Conservation (phyloP, 371 early-diverging fungal genomes). For the Catenaria anguillulae region DNA sequence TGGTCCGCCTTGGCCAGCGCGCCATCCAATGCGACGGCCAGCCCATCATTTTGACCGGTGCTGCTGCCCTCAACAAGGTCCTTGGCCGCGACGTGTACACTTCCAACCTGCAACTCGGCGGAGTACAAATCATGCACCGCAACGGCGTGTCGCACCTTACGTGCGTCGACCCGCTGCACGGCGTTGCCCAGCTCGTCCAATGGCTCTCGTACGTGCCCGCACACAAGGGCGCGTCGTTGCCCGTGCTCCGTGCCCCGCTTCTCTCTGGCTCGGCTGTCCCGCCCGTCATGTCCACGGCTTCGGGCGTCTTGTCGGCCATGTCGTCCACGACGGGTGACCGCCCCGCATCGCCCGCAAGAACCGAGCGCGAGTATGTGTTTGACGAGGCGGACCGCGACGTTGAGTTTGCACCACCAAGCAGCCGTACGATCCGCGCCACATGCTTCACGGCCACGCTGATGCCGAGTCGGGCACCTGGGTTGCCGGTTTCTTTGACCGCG, state of each 20-base stretch:
- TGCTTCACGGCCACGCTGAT: slow-evolving; percentile 68
- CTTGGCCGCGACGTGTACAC: slow-evolving; percentile 96
- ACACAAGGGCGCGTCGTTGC: slow-evolving; percentile 41
- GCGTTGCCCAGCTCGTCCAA: slow-evolving; percentile 78
- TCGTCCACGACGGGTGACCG: slow-evolving; percentile 23
- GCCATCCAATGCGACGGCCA: slow-evolving; percentile 94
- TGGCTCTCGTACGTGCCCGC: slow-evolving; percentile 90
- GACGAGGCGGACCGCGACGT: slow-evolving; percentile 61
- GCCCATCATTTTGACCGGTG: slow-evolving; percentile 96
- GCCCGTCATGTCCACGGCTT: slow-evolving; percentile 13
- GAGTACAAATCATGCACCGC: slow-evolving; percentile 96
- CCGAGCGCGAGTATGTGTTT: slow-evolving; percentile 12
- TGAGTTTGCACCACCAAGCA: slow-evolving; percentile 51
- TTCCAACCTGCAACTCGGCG: slow-evolving; percentile 95
- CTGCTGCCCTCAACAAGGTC: slow-evolving; percentile 95
- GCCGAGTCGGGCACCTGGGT: slow-evolving; percentile 44
- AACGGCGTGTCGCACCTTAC: slow-evolving; percentile 96
- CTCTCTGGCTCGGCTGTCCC: no score
- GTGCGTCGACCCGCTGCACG: slow-evolving; percentile 86
- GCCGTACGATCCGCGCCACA: slow-evolving; percentile 81
- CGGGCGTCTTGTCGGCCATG: slow-evolving; percentile 17
- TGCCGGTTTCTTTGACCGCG: slow-evolving; percentile 84
- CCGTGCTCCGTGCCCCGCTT: slow-evolving; percentile 19
- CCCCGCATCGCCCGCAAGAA: slow-evolving; percentile 20
- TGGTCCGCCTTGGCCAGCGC: slow-evolving; percentile 95